Base-by-base conservation (phyloP, 352 stramenopile species). In the Pythium brassicae region DNA sequence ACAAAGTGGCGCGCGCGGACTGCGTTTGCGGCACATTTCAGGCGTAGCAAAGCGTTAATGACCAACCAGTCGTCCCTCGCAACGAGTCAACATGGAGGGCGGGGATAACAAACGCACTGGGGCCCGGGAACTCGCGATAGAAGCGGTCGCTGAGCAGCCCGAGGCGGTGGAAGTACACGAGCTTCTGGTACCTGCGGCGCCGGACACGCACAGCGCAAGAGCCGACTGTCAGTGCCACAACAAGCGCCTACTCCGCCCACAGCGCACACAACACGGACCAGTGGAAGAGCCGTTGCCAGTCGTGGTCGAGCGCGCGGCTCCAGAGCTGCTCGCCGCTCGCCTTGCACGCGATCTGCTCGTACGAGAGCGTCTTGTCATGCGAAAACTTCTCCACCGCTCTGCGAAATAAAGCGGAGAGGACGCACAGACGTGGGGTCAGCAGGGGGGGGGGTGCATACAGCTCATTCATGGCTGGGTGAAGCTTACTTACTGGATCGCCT, bases 101-200 rank as follows among this genome's bases (percentile, higher is more conserved):
- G 32, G 23, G 4, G 20, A 8, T 15, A 44, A 23, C 3, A 22
- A 17, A 65, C 70, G 37, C 71, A 87, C 78, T 72, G 10, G 62
- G 37, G 19, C 78, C 78, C 26, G 76, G 76, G 55, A 89, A 86
- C 49, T 89, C 76, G 42, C 66, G 54, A 51, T 76, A 83, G 57
- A 87, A 84, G 56, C 74, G 74, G 61, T 86, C 72, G 63, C 77
- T 73, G 14, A 89, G 62, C n/a, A 89, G 65, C 0, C 72, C 71
- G 66, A 87, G 76, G 55, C 76, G 76, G 56, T 89, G 78, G 51
- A 86, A 87, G 69, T 89, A 89, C 23, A 86, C 68, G 7, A 89
- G 48, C 55, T 87, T 86, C 52, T 83, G 74, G 65, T 86, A 87
- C 77, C 77, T 86, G 27, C 8, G 9, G 32, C 32, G 32, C 6